A percentile compares a stretch with the other conserved stretches of the same genome.
These are phyloP conservation scores for Mediolabrus comicus DNA, from an alignment of 108 stramenopile genomes.

Conservation along the genomic window DNA sequence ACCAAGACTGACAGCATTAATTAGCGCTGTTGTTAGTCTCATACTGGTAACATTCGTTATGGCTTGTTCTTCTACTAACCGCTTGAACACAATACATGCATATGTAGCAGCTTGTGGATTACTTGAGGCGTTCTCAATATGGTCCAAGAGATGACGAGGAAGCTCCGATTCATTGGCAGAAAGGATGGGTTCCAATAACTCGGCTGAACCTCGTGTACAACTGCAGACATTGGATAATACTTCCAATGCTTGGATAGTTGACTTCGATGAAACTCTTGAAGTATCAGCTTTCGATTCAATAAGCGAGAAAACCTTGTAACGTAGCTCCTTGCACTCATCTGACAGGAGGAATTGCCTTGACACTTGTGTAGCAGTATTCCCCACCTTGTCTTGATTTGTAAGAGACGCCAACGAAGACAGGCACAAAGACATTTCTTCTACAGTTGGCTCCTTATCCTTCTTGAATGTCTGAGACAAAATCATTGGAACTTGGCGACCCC, in stretches of 20 bases:
- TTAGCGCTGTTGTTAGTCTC: slow-evolving; percentile 1
- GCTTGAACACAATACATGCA: slow-evolving; percentile 11
- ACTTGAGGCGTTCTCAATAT: slow-evolving; percentile 6
- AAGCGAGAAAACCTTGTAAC: slow-evolving; percentile 4
- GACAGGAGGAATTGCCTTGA: slow-evolving; percentile 12
- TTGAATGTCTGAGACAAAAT: slow-evolving; percentile 1
- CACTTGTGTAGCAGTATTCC: slow-evolving; percentile 3
- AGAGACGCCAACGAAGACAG: slow-evolving; percentile 11
- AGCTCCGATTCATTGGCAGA: not conserved
- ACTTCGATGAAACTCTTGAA: not conserved
- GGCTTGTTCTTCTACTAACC: not conserved
- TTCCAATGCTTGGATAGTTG: slow-evolving; percentile 14
- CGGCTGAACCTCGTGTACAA: not conserved
- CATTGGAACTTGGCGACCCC: not conserved
- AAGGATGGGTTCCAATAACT: not conserved
- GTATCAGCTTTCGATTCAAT: not conserved
- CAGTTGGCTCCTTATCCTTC: slow-evolving; percentile 1
- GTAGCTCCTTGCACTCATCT: slow-evolving; percentile 1
- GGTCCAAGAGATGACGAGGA: not conserved
- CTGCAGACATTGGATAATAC: slow-evolving; percentile 19
- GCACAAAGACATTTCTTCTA: slow-evolving; percentile 1
- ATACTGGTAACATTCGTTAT: not conserved
- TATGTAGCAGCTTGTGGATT: slow-evolving; percentile 15
- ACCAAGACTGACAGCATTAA: slow-evolving; percentile 5
- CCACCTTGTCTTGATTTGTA: slow-evolving; percentile 11